Percentiles rank a stretch among this genome's conserved stretches.
Conservation (phyloP, 495 filamentous ascomycete genomes). For the Hypoxylon subgilvum region DNA sequence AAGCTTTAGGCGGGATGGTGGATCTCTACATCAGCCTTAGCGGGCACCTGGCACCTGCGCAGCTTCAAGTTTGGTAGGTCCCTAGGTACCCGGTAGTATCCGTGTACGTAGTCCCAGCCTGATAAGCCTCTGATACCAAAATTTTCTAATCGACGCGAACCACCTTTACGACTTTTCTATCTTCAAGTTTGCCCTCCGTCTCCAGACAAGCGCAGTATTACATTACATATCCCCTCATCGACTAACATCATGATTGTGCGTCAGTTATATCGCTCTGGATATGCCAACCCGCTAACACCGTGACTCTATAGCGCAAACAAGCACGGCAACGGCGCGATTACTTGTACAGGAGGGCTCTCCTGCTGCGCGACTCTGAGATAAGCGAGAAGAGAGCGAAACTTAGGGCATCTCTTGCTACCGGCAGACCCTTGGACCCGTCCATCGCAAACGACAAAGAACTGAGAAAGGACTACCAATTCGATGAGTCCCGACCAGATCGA, state of each 20-base stretch:
- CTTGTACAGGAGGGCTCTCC: constrained; percentile 72
- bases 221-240: too few species aligned
- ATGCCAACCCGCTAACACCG: constrained; percentile 31
- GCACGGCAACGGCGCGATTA: constrained; percentile 90
- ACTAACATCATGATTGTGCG: constrained; percentile 34
- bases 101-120: too few species aligned
- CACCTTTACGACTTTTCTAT: too few species aligned
- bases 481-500: constrained; percentile 73
- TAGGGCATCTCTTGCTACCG: constrained; percentile 77
- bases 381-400: constrained; percentile 87
- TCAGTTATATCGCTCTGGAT: constrained; percentile 3
- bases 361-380: constrained; percentile 89
- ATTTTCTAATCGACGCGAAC: too few species aligned
- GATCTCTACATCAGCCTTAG: too few species aligned
- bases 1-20: constrained; percentile 35
- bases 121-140: constrained; percentile 14
- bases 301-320: constrained; percentile 63
- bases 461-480: constrained; percentile 90
- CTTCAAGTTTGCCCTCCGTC: too few species aligned
- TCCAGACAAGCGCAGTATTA: too few species aligned
- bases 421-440: constrained; percentile 80
- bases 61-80: too few species aligned
- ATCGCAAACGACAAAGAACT: constrained; percentile 89
- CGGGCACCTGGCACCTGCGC: too few species aligned
- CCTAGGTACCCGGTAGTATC: constrained; percentile 26